Evolutionary conservation across 164 flowering plant species (phyloP).

Genomic region (Stephania yunnanensis): DNA sequence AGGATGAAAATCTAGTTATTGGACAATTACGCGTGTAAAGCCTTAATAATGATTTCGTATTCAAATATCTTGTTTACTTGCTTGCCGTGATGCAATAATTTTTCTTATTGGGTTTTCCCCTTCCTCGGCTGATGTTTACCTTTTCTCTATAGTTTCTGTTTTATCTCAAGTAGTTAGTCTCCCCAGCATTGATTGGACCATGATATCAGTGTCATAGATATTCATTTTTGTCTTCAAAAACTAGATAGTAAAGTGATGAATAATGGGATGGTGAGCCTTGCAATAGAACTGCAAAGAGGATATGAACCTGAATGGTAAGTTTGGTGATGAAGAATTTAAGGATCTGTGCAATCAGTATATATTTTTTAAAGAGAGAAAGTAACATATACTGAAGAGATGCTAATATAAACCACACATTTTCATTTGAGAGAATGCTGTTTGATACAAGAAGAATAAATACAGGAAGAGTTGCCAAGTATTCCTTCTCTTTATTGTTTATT

Average conservation of each 20-base stretch:
- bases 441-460: not conserved
- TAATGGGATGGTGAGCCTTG: not conserved
- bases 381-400: not conserved
- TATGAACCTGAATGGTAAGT: not conserved
- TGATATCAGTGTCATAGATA: not conserved
- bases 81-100: too few species aligned
- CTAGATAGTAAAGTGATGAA: not conserved
- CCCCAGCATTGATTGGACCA: not conserved
- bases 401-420: not conserved
- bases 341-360: not conserved
- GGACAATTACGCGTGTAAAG: too few species aligned
- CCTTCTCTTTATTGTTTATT: not conserved
- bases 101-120: too few species aligned
- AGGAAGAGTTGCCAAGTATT: slow-evolving; percentile 1
- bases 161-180: not conserved
- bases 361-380: not conserved
- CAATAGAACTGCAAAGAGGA: not conserved
- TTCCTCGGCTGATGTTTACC: too few species aligned
- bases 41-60: too few species aligned
- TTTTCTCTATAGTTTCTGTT: too few species aligned
- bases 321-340: not conserved
- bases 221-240: too few species aligned
- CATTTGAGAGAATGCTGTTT: not conserved
- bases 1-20: too few species aligned
- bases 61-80: too few species aligned